phyloP scores from a whole-genome alignment of 2,329 filamentous ascomycete species.

The Botryotinia narcissicola region DNA sequence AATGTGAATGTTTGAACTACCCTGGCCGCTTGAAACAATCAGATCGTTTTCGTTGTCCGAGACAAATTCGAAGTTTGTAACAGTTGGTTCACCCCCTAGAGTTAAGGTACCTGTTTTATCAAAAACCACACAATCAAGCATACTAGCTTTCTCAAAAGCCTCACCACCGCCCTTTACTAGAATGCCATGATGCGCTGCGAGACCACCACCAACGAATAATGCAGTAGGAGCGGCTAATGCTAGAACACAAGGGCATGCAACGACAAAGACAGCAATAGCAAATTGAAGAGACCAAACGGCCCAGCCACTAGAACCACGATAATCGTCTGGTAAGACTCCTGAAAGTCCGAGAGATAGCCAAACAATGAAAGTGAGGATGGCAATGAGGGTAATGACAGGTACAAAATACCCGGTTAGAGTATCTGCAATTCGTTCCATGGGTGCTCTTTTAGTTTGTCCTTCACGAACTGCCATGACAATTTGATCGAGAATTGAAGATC shows the following conservation, averaged over 20 bases:
- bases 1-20: background rate
- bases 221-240: slow-evolving; percentile 59
- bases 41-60: slow-evolving; percentile 24
- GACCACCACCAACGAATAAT: slow-evolving; percentile 55
- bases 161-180: slow-evolving; percentile 58
- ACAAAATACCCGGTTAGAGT: slow-evolving; percentile 74
- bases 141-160: slow-evolving; percentile 57
- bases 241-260: slow-evolving; percentile 60
- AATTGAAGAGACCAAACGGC: slow-evolving; percentile 75
- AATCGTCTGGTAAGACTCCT: slow-evolving; percentile 55
- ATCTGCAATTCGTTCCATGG: slow-evolving; percentile 73
- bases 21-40: background rate
- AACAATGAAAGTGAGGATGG: slow-evolving; percentile 66
- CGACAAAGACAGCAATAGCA: slow-evolving; percentile 61
- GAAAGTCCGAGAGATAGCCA: slow-evolving; percentile 66
- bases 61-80: slow-evolving; percentile 45
- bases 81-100: slow-evolving; percentile 63
- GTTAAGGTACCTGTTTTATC: slow-evolving; percentile 62
- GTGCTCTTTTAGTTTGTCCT: slow-evolving; percentile 72
- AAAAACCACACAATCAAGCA: slow-evolving; percentile 55
- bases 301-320: slow-evolving; percentile 58
- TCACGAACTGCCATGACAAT: slow-evolving; percentile 76
- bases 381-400: slow-evolving; percentile 66
- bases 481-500: slow-evolving; percentile 74
- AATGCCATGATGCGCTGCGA: slow-evolving; percentile 56